Conservation (phyloP, 139 green algal species). For the Chlorella sp. region DNA sequence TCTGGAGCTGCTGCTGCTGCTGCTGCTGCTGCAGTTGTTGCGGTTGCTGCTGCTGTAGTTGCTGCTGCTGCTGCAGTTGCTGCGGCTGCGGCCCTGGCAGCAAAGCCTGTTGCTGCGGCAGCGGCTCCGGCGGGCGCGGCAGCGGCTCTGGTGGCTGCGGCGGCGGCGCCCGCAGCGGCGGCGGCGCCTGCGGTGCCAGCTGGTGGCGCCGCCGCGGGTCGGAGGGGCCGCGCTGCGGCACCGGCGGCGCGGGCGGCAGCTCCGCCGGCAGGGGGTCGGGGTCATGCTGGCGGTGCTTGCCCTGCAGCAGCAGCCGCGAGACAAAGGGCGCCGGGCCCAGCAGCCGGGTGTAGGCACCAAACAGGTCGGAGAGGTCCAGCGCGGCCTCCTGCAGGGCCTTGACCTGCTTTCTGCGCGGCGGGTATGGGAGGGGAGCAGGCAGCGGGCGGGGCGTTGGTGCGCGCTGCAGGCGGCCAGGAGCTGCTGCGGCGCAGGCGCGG, state of each 20-base stretch:
- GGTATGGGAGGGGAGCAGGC: not conserved
- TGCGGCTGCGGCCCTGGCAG: not conserved
- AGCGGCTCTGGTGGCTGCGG: not conserved
- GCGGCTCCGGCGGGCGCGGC: not conserved
- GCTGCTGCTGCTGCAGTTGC: constrained; percentile 10
- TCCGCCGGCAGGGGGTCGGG: not conserved
- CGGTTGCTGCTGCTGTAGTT: constrained; percentile 2
- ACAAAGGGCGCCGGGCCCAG: constrained; percentile 18
- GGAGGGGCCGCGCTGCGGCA: constrained; percentile 9
- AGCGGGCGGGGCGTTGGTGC: not conserved
- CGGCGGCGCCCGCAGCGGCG: not conserved
- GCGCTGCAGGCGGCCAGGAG: not conserved
- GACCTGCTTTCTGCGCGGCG: not conserved
- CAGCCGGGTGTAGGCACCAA: not conserved
- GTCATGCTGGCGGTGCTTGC: not conserved
- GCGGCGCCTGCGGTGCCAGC: not conserved
- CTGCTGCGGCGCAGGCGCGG: not conserved
- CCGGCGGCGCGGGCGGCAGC: constrained; percentile 5
- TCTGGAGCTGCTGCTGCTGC: constrained; percentile 7
- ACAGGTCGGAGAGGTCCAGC: not conserved
- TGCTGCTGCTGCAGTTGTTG: not conserved
- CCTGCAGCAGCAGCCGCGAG: not conserved
- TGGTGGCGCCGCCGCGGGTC: no score
- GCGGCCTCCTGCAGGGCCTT: not conserved
- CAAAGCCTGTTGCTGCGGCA: not conserved